Base-by-base conservation (phyloP, 495 filamentous ascomycete species). In the Clavariopsis aquatica region DNA sequence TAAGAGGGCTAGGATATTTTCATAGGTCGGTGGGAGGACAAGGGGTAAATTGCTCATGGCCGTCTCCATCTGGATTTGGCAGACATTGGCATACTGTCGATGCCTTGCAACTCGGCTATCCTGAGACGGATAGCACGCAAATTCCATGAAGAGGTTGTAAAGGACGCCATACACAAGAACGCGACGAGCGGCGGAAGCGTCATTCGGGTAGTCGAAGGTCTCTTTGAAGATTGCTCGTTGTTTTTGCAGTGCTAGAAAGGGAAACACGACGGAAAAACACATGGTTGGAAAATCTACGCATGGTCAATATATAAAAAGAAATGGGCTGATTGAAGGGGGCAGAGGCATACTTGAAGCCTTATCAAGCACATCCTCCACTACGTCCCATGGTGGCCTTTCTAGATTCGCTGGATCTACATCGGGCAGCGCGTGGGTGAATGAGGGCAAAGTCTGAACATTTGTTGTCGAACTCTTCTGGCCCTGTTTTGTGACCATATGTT, bases 151-250 rank as follows among this genome's bases (percentile, higher is more conserved):
- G 3, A 87, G 61, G 62, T 82, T 81, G 46, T 83, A 83, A 3
- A 89, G 72, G 0, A 81, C 80, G 12, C 82, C 78, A 59, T 84
- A 85, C 0, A 85, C 80, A 15, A 82, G 74, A 24, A 85, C 81
- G 56, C 84, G 85, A 0, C 79, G 80, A 0, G 81, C 77, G 31
- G 83, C 76, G 1, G 83, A 81, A 63, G 79, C 80, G 17, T 85
- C 81, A 7, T 86, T 82, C 1, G 81, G 82, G 22, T 78, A 76
- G 52, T 88, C 87, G 61, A 84, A 88, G 0, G 87, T 75, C 60
- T 79, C 77, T 4, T 82, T 81, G 62, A 83, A 87, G 52, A 79
- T 79, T n/a, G 83, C 81, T n/a, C 76, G 74, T 52, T 88, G 85
- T 43, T 81, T 78, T 0, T 84, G 80, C 26, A 83, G 61, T 8